Percentiles rank a stretch among this genome's conserved stretches.
Conservation (phyloP, 768 basidiomycete species). For the Thelephora aurantiotincta region DNA sequence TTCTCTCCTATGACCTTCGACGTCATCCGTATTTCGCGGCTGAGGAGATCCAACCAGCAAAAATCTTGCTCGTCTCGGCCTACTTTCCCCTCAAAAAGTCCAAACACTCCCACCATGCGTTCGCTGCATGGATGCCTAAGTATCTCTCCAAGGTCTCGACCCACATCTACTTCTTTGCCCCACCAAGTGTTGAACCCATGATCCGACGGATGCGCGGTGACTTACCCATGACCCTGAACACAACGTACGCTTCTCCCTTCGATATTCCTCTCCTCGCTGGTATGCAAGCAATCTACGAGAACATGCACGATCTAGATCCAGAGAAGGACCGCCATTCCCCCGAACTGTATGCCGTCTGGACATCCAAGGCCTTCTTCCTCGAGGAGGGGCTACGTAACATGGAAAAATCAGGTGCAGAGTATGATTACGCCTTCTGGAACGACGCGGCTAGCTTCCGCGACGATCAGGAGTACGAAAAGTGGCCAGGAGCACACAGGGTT, state of each 20-base stretch:
- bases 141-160: slow-evolving; percentile 31
- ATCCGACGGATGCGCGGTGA: slow-evolving; percentile 19
- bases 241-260: slow-evolving; percentile 30
- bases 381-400: slow-evolving; percentile 23
- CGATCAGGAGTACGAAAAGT: slow-evolving; percentile 27
- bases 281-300: slow-evolving; percentile 20
- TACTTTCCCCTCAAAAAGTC: slow-evolving; percentile 36
- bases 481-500: slow-evolving; percentile 32
- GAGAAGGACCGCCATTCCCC: slow-evolving; percentile 28
- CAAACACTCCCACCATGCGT: slow-evolving; percentile 33
- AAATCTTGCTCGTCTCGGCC: slow-evolving; percentile 38
- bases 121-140: slow-evolving; percentile 27
- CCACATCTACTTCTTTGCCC: slow-evolving; percentile 40
- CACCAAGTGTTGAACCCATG: slow-evolving; percentile 22
- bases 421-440: slow-evolving; percentile 44
- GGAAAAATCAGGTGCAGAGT: slow-evolving; percentile 15
- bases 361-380: slow-evolving; percentile 37
- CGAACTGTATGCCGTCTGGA: slow-evolving; percentile 42
- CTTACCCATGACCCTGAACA: slow-evolving; percentile 28
- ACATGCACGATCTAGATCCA: slow-evolving; percentile 31
- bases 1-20: too few species aligned
- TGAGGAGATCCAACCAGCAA: background rate
- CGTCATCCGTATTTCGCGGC: too few species aligned
- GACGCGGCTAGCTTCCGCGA: slow-evolving; percentile 40
- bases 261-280: slow-evolving; percentile 29